Base-by-base conservation (phyloP, 2,329 filamentous ascomycete species). In the Harringtonia aguacate region DNA sequence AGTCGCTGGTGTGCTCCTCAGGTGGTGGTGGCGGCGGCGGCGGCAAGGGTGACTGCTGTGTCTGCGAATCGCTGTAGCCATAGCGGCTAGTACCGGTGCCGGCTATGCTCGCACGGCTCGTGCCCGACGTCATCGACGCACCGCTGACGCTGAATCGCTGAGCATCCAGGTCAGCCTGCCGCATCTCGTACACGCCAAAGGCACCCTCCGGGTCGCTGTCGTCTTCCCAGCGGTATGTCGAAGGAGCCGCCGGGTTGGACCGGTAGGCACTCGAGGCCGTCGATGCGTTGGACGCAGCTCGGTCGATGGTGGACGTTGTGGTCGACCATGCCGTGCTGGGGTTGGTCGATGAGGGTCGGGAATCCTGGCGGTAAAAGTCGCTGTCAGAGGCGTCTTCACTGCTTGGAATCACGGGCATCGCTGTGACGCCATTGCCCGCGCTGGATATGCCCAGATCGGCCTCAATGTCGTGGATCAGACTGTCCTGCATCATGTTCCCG, bases 161-260 rank as follows among this genome's bases (percentile, higher is more conserved):
- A 41, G 80, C 78, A 47, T 94, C 85, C 59, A 87, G 77, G 48
- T 94, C 87, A 5, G 87, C 88, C 64, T 89, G 78, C 46, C 80
- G 79, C 73, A 97, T 79, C 52, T 88, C 88, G 57, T 85, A 76
- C 41, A 94, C 66, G 15, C 92, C 90, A 48, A 86, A 86, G 33
- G 84, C 81, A 18, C 84, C 90, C 61, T 95, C 90, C 0, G 84
- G 79, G 57, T 97, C 90, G 56, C 87, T 94, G 40, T 94, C 87
- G 24, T 72, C 67, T 30, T 70, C 64, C 49, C 66, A 63, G 39
- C 61, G 52, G 50, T 63, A 61, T 2, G 60, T 54, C 4, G 60
- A 56, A 1, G 60, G 56, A n/a, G 61, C 24, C 14, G 20, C 30
- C 4, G 27, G 10, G 9, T 22, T 27, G 1, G 30, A 31, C 1